phyloP scores from a whole-genome alignment of 306 rosid genomes.

The Amphicarpaea edgeworthii region DNA sequence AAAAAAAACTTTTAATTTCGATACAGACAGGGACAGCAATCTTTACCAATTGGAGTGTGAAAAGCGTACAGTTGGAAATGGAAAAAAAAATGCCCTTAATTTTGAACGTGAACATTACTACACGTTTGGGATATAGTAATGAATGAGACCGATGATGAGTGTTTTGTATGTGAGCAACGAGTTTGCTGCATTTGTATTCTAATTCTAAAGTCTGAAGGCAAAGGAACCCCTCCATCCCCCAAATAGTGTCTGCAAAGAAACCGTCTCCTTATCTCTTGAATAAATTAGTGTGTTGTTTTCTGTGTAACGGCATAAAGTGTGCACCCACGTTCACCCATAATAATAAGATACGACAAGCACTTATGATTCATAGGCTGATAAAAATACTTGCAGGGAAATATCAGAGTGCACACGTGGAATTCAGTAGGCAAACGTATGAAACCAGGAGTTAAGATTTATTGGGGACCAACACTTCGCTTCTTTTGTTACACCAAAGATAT shows the following conservation, averaged over 20 bases:
- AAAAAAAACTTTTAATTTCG: no score
- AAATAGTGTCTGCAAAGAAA: not conserved
- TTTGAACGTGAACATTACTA: no score
- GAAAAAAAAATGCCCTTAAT: not conserved
- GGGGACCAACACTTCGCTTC: not conserved
- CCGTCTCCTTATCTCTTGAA: not conserved
- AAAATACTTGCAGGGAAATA: not conserved
- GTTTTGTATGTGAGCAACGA: not conserved
- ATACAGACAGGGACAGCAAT: no score
- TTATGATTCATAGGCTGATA: not conserved
- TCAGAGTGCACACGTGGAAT: slow-evolving; percentile 9
- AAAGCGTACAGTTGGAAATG: not conserved
- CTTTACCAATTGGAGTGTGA: no score
- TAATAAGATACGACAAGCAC: not conserved
- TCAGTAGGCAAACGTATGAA: slow-evolving; percentile 11
- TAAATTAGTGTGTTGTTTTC: not conserved
- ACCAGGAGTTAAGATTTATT: not conserved
- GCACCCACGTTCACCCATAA: not conserved
- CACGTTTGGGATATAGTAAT: no score
- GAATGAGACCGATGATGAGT: not conserved
- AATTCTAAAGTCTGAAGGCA: not conserved
- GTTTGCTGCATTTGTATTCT: not conserved
- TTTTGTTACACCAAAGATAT: slow-evolving; percentile 15
- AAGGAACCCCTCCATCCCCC: not conserved
- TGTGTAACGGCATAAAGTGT: not conserved